Base-by-base conservation (phyloP, 2,329 filamentous ascomycete species). In the Ceratocystis smalleyi region DNA sequence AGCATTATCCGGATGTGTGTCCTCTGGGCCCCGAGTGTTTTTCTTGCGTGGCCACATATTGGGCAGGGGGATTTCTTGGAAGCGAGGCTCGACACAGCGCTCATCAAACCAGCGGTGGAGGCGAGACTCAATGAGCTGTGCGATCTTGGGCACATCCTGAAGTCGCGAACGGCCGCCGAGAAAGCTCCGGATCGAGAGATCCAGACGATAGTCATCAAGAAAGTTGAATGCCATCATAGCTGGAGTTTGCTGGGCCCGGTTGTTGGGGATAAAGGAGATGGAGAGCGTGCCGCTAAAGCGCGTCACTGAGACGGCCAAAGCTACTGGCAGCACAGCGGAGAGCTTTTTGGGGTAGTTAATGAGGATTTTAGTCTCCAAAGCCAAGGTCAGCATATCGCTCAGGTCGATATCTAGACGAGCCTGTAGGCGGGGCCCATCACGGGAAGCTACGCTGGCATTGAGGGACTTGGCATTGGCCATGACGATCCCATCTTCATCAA, bases 141-240 rank as follows among this genome's bases (percentile, higher is more conserved):
- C 89, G 70, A 95, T 92, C 72, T 95, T 95, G 32, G 89, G 89
- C 1, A 95, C 88, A 72, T 95, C 89, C 71, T 94, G 88, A 2
- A 95, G 76, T 17, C 88, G 80, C 2, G 86, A 88, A n/a, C 89
- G 82, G 66, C 85, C 89, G 43, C 89, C 89, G 4, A 95, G 81
- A 15, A 94, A 79, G 63, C 87, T 91, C 67, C 88, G 82, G 32
- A 92, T 88, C 2, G 86, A 89, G 68, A 95, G 86, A 73, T 94
- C 89, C 22, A 95, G 79, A 30, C 89, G 80, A 75, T 95, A 95
- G 75, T 94, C 89, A 72, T 92, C 88, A 43, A 92, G 80, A 72
- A 99, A 99, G 65, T 90, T 95, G 74, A 99, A 97, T 0, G 89
- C 89, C 73, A 99, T 87, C 72, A 91, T 95, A 2, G 94, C 96